Percentiles rank a stretch among this genome's conserved stretches.
These are phyloP conservation scores for Vanderwaltozyma verrucispora DNA, from an alignment of 805 yeast species.

Conservation along the genomic window DNA sequence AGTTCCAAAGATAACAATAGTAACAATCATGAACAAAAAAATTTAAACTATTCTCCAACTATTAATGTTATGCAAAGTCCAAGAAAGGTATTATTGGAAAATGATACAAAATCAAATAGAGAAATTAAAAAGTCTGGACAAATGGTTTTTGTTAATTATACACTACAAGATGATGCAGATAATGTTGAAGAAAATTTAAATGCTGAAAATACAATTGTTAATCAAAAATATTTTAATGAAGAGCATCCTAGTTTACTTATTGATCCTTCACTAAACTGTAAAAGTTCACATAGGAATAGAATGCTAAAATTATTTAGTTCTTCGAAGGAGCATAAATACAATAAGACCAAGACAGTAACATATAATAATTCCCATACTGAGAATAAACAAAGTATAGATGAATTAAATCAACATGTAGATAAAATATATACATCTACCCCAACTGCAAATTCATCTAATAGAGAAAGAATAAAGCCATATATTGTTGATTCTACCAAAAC, in stretches of 20 bases:
- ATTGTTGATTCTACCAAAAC: too few species aligned
- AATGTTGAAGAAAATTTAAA: not conserved
- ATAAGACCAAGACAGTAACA: too few species aligned
- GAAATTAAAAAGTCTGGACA: slow-evolving; percentile 15
- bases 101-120: slow-evolving; percentile 8
- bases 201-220: not conserved
- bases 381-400: too few species aligned
- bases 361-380: too few species aligned
- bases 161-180: slow-evolving; percentile 21
- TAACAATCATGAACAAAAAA: not conserved
- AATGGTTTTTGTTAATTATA: slow-evolving; percentile 28
- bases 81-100: slow-evolving; percentile 19
- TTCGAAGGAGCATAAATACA: not conserved
- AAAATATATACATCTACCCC: too few species aligned
- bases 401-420: too few species aligned
- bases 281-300: slow-evolving; percentile 17
- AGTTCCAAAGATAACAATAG: not conserved
- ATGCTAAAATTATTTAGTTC: slow-evolving; percentile 26
- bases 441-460: too few species aligned
- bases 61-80: slow-evolving; percentile 20
- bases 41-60: not conserved
- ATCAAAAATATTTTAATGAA: not conserved
- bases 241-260: not conserved
- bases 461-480: too few species aligned
- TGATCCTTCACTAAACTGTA: slow-evolving; percentile 11